These are phyloP conservation scores for Dactylellina parvicollis DNA, from an alignment of 2,329 filamentous ascomycete species.

Conservation along the genomic window DNA sequence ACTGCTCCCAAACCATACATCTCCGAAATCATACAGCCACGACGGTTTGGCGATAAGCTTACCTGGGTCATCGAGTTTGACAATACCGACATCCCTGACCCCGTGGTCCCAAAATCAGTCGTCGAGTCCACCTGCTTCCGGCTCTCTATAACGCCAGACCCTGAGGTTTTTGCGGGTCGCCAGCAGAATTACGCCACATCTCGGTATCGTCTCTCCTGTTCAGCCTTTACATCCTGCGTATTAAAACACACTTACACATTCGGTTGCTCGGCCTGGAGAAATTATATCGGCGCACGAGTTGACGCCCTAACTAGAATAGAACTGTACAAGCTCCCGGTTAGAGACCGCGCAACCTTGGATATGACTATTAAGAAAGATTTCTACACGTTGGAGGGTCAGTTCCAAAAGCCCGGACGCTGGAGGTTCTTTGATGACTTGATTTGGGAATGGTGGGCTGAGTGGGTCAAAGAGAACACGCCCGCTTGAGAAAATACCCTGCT, in stretches of 20 bases:
- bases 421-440: constrained; percentile 33
- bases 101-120: constrained; percentile 19
- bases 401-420: constrained; percentile 27
- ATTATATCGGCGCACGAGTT: constrained; percentile 35
- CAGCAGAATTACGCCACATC: constrained; percentile 40
- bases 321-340: constrained; percentile 26
- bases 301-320: constrained; percentile 42
- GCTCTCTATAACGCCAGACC: constrained; percentile 42
- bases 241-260: constrained; percentile 39
- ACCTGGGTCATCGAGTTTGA: constrained; percentile 48
- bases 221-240: constrained; percentile 33
- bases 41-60: constrained; percentile 40
- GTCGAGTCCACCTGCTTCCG: constrained; percentile 49
- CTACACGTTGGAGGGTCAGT: constrained; percentile 35
- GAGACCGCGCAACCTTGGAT: constrained; percentile 25
- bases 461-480: constrained; percentile 24
- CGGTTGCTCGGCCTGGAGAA: constrained; percentile 44
- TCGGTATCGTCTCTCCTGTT: constrained; percentile 45
- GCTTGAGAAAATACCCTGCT: neutral
- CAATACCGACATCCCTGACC: constrained; percentile 10
- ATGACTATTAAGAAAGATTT: constrained; percentile 44
- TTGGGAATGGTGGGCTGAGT: constrained; percentile 45
- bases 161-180: constrained; percentile 2
- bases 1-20: constrained; percentile 20
- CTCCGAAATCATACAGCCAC: constrained; percentile 32